These are phyloP conservation scores for Diaporthe destruens DNA, from an alignment of 2,329 filamentous ascomycete genomes.

Conservation along the genomic window DNA sequence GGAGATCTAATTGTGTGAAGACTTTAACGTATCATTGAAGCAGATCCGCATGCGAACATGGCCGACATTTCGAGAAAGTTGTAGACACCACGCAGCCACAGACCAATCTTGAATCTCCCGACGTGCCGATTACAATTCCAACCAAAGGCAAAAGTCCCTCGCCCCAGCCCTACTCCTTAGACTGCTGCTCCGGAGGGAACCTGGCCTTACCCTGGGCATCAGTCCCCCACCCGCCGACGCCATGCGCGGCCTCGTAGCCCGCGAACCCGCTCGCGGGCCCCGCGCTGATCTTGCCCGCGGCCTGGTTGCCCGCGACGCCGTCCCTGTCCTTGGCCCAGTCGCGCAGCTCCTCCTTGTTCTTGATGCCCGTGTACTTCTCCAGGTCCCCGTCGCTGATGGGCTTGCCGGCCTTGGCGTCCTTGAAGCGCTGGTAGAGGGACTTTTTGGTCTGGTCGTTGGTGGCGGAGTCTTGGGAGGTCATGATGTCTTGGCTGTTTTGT, in stretches of 20 bases:
- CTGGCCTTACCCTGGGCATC: slow-evolving; percentile 25
- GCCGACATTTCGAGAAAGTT: too few relatives aligned
- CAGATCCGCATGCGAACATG: too few relatives aligned
- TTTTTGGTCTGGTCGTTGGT: slow-evolving; percentile 21
- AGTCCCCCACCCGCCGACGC: slow-evolving; percentile 38
- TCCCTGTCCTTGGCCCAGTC: slow-evolving; percentile 36
- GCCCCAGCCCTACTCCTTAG: not conserved
- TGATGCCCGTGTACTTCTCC: slow-evolving; percentile 41
- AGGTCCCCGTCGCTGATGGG: slow-evolving; percentile 44
- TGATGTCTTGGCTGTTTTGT: not conserved
- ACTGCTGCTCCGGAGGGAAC: slow-evolving; percentile 31
- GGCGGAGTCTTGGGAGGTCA: not conserved
- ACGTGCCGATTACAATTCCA: too few relatives aligned
- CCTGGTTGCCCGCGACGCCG: slow-evolving; percentile 37
- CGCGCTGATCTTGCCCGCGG: slow-evolving; percentile 36
- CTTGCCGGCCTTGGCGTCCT: slow-evolving; percentile 43
- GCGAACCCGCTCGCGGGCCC: slow-evolving; percentile 38
- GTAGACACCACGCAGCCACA: too few relatives aligned
- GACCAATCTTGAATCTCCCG: not conserved
- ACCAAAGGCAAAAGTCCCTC: not conserved
- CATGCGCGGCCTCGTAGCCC: slow-evolving; percentile 37
- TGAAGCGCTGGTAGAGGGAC: slow-evolving; percentile 45
- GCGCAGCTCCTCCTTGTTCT: slow-evolving; percentile 33
- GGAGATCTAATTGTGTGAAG: too few relatives aligned
- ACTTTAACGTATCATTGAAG: too few relatives aligned